Conservation (phyloP, 106 monocot genomes). For the Dendrobium officinale region DNA sequence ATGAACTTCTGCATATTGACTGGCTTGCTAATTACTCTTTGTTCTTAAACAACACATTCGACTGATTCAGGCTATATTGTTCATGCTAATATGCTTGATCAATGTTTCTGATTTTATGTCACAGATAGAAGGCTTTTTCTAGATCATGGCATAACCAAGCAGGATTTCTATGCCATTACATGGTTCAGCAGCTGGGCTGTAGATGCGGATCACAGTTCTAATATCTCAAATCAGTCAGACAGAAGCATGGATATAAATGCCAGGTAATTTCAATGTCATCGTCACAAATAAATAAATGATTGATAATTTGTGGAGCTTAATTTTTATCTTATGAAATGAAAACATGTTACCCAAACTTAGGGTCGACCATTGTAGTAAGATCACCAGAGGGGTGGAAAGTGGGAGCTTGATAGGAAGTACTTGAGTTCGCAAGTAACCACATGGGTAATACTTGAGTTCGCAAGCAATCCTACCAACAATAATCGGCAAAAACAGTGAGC, state of each 20-base stretch:
- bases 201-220: conserved; percentile 60
- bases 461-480: no score
- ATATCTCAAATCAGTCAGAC: conserved; percentile 13
- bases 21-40: no score
- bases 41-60: no score
- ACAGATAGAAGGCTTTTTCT: conserved; percentile 61
- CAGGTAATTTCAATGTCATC: conserved; percentile 14
- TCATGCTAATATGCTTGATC: background rate
- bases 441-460: no score
- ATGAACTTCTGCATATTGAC: no score
- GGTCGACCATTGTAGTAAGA: no score
- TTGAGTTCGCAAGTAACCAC: no score
- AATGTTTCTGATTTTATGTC: conserved; percentile 6
- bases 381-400: no score
- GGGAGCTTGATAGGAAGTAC: no score
- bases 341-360: no score
- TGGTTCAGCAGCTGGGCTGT: conserved; percentile 99
- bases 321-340: background rate
- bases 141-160: conserved; percentile 48
- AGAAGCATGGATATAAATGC: background rate
- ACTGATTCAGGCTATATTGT: background rate
- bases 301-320: no score
- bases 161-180: conserved; percentile 84
- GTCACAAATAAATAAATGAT: background rate
- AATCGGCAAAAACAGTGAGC: no score